These are phyloP conservation scores for Phaseolus lunatus DNA, from an alignment of 306 rosid species.

Conservation along the genomic window DNA sequence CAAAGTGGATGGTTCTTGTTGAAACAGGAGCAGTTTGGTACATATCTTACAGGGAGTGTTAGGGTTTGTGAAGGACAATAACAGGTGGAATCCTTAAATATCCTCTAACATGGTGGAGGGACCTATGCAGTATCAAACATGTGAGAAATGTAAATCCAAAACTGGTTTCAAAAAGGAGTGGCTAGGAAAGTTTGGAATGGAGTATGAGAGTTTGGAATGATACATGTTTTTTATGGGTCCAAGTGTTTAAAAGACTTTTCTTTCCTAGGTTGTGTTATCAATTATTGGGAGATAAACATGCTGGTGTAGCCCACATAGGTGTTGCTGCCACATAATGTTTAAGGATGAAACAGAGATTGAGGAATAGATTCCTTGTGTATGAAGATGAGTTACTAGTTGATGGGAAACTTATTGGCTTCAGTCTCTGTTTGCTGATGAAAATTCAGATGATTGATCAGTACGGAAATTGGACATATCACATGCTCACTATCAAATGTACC, in stretches of 20 bases:
- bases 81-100: neutral
- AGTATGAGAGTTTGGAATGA: neutral
- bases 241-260: neutral
- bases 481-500: neutral
- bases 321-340: neutral
- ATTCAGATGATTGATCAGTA: neutral
- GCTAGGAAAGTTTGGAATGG: neutral
- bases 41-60: neutral
- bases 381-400: neutral
- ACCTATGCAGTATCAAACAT: neutral
- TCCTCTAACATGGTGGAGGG: neutral
- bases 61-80: neutral
- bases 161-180: neutral
- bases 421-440: neutral
- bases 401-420: neutral
- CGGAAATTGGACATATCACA: neutral
- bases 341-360: neutral
- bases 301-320: neutral
- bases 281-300: conserved; percentile 1
- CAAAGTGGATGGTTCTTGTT: neutral
- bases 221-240: neutral
- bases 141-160: neutral
- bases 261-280: neutral
- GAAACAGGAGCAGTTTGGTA: neutral
- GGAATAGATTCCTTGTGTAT: neutral